These are phyloP conservation scores for Xenosphaeropsis pyriputrescens DNA, from an alignment of 2,329 filamentous ascomycete species.

Conservation along the genomic window DNA sequence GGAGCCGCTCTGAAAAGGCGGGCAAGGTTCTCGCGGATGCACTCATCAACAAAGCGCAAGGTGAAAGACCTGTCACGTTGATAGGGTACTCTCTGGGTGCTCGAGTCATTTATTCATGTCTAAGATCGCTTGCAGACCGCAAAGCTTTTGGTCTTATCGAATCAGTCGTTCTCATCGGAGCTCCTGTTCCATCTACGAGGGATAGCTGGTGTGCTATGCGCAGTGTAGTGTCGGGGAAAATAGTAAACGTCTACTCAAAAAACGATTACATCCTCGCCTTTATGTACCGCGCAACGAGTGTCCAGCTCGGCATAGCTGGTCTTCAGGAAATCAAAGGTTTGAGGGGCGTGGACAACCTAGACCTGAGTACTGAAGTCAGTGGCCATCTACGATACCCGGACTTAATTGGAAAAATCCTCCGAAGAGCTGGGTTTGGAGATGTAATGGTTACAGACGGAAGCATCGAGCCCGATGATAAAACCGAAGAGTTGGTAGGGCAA, in stretches of 20 bases:
- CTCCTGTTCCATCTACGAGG: constrained; percentile 59
- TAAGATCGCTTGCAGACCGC: constrained; percentile 42
- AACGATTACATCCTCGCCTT: constrained; percentile 84
- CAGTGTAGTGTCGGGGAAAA: constrained; percentile 63
- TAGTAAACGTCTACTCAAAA: constrained; percentile 84
- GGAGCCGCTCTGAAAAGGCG: constrained; percentile 42
- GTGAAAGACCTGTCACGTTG: constrained; percentile 45
- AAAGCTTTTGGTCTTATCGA: constrained; percentile 51
- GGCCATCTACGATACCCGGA: constrained; percentile 58
- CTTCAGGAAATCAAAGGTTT: constrained; percentile 60
- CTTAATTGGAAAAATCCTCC: constrained; percentile 49
- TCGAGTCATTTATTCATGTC: constrained; percentile 47
- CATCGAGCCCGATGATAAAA: constrained; percentile 20
- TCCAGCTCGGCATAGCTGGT: constrained; percentile 74
- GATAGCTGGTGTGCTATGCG: constrained; percentile 65
- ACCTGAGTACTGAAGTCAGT: constrained; percentile 45
- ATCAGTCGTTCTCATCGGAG: constrained; percentile 63
- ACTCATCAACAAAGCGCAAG: constrained; percentile 63
- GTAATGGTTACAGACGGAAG: constrained; percentile 26
- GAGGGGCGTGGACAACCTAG: constrained; percentile 37
- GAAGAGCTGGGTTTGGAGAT: constrained; percentile 52
- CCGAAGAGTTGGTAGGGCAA: constrained; percentile 25
- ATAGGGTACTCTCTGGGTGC: constrained; percentile 47
- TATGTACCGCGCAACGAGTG: constrained; percentile 68
- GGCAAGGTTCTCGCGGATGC: constrained; percentile 47